Conservation (phyloP, 257 asterid genomes). For the Forsythia viridissima region DNA sequence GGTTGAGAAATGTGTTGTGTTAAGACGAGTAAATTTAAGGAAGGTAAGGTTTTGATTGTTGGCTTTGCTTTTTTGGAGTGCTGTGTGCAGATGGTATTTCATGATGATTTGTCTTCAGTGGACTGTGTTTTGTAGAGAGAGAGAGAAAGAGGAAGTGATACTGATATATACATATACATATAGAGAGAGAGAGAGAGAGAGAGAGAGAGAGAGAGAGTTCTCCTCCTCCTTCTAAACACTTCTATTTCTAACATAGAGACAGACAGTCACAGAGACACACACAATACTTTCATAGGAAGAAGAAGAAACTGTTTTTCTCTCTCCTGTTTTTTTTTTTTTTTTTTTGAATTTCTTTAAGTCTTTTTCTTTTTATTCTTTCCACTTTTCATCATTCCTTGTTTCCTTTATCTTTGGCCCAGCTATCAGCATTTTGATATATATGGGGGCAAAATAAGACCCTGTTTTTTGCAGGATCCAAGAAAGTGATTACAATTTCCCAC, state of each 20-base stretch:
- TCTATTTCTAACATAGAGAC: neutral
- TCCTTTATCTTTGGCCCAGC: constrained; percentile 57
- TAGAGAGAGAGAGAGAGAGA: neutral
- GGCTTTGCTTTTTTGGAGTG: constrained; percentile 77
- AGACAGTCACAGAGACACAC: neutral
- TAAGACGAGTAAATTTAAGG: constrained; percentile 59
- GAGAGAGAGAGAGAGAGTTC: too few relatives aligned
- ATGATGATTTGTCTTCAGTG: constrained; percentile 50
- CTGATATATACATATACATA: neutral
- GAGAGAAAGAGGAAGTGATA: constrained; percentile 26
- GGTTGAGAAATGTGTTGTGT: constrained; percentile 35
- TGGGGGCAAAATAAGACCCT: constrained; percentile 21
- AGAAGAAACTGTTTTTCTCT: neutral
- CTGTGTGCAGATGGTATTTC: constrained; percentile 34
- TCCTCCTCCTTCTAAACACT: neutral
- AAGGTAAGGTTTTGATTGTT: constrained; percentile 52
- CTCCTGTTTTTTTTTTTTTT: neutral
- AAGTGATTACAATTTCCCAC: constrained; percentile 52
- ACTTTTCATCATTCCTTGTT: constrained; percentile 77
- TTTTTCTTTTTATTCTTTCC: constrained; percentile 23
- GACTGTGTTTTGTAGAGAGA: constrained; percentile 43
- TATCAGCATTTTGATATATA: constrained; percentile 23
- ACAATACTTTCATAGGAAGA: neutral
- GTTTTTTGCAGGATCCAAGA: constrained; percentile 69
- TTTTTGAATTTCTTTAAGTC: constrained; percentile 37